Percentiles rank a stretch among this genome's conserved stretches.
Conservation (phyloP, 495 filamentous ascomycete species). For the Daldinia caldariorum region DNA sequence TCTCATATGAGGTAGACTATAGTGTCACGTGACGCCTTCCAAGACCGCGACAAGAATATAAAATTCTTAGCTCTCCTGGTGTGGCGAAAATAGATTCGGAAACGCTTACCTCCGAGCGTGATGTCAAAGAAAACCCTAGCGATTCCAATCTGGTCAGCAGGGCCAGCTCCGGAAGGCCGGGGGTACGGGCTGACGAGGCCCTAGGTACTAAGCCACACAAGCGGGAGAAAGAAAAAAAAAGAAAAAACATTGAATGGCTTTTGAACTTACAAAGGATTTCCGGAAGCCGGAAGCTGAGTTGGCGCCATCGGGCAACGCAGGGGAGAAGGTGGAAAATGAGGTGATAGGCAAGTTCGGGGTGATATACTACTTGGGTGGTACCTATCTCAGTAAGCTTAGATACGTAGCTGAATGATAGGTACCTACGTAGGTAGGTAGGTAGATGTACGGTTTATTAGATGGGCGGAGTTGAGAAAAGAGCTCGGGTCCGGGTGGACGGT, state of each 20-base stretch:
- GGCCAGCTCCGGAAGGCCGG: conserved; percentile 9
- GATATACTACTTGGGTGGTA: conserved; percentile 2
- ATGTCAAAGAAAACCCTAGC: conserved; percentile 90
- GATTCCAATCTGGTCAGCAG: conserved; percentile 18
- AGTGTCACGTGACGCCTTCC: conserved; percentile 30
- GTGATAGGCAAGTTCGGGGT: too few species aligned
- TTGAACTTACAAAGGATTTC: conserved; percentile 63
- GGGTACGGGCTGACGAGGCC: conserved; percentile 14
- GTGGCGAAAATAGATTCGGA: conserved; percentile 6
- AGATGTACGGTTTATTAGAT: not conserved
- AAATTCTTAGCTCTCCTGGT: not conserved
- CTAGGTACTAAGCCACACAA: conserved; percentile 20
- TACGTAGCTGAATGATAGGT: too few species aligned
- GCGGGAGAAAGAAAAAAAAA: conserved; percentile 6
- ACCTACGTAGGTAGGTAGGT: too few species aligned
- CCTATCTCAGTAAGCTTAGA: conserved; percentile 7
- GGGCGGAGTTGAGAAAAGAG: conserved; percentile 13
- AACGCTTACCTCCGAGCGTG: conserved; percentile 79
- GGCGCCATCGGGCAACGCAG: conserved; percentile 55
- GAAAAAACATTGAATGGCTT: not conserved
- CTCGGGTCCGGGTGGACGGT: conserved; percentile 25
- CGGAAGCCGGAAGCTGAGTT: conserved; percentile 62
- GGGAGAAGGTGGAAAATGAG: too few species aligned
- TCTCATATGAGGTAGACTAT: not conserved
- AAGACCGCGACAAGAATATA: conserved; percentile 1